Evolutionary conservation across 331 rosid genomes (phyloP), one percentile per base, ranked within the genome.

Genomic region (Quercus tomentella): DNA sequence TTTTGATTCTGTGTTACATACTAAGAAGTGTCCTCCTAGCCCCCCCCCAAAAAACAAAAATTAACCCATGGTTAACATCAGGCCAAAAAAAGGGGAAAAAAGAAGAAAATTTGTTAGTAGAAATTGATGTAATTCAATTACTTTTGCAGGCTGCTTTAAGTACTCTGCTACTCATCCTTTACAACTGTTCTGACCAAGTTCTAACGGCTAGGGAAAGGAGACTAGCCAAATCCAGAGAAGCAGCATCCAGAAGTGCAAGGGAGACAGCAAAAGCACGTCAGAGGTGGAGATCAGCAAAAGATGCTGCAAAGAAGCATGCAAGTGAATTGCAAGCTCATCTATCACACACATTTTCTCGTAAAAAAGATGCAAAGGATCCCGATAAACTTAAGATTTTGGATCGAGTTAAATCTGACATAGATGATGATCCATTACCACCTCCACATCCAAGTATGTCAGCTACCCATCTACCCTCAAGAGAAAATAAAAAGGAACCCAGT

Each of bases 121-220:
- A 81, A 70, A 52, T 83, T 79, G 78, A 86, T 87, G 45, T 66
- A 80, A 73, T 77, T 82, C 71, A 57, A 84, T 84, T 91, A 76
- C 86, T 86, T 72, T 63, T 90, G 98, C 98, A 96, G 99, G 96
- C 92, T 74, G 99, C 91, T 82, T 78, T 96, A 90, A 86, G 92
- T 82, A 93, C 96, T 74, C 79, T 96, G 72, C 93, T 96, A 70
- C 97, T 96, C 89, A 90, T 96, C 82, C 87, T 96, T 76, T 96
- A 96, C 93, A 96, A 93, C 91, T 93, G 95, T 80, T 91, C 97
- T 80, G 99, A 88, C 86, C 99, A 96, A 90, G 92, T 93, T 81
- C 97, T 96, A 69, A 88, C 92, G 77, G 90, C 90, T 75, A 90
- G 93, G 92, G 94, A 90, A 81, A 90, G 98, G 83, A 88, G 93